Evolutionary conservation across 495 filamentous ascomycete species (phyloP), one percentile per base, ranked within the genome.

Genomic region (Amphirosellinia nigrospora): DNA sequence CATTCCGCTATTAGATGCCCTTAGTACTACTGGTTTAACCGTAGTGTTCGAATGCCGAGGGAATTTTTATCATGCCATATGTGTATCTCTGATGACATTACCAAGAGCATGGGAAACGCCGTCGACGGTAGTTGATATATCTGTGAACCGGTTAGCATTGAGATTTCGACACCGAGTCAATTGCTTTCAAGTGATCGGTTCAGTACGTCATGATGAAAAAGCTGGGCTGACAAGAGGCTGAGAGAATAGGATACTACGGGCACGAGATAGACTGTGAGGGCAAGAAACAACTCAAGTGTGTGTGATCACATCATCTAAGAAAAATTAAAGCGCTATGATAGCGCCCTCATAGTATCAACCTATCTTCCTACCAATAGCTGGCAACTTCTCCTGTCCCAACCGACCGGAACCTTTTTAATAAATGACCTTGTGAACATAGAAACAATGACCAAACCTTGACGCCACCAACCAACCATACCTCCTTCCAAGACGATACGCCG

Each of bases 381-480:
- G 60, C 60, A 38, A 65, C 61, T 58, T 64, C 58, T 53, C 68
- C 61, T 62, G 60, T 64, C 50, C 61, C 60, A 70, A 50, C 68
- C 60, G 50, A 70, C 39, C 68, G 38, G 60, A 70, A 28, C 52
- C 61, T 70, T 70, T 70, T 70, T 59, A 48, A 46, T 23, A 38
- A 59, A 64, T 59, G 32, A 58, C 68, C 59, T 65, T 65, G 59
- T 59, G 34, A 59, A 58, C 48, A 70, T 64, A 30, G 41, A 65
- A 70, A 46, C 36, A 65, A 64, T 48, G 52, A 70, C 59, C 68
- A 64, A 65, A 70, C 68, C 68, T 70, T 55, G 59, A 70, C 68
- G 68, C 68, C 66, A 43, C 59, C 68, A 64, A 70, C 48, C 60
- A 64, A 64, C 68, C 60, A 64, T 56, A 70, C 60, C 50, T 70